These are phyloP conservation scores for Boletales sp. DNA, from an alignment of 768 basidiomycete genomes.

Conservation along the genomic window DNA sequence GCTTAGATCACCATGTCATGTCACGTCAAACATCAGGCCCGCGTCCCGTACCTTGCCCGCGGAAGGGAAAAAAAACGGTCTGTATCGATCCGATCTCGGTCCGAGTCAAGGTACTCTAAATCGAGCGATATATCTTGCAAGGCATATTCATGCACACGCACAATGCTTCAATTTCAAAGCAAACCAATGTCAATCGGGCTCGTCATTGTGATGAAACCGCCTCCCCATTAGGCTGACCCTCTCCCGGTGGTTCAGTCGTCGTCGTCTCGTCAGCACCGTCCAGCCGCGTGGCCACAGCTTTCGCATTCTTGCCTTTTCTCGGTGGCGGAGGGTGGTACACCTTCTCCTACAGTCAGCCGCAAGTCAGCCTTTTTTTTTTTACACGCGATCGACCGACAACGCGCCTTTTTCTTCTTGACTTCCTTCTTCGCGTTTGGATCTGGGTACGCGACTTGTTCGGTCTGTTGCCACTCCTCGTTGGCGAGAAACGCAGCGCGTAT, in stretches of 20 bases:
- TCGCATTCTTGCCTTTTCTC: conserved; percentile 62
- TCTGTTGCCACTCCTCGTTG: conserved; percentile 75
- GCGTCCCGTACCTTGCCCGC: too few species aligned
- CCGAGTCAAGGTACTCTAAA: too few species aligned
- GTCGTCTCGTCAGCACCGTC: conserved; percentile 4
- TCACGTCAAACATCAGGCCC: too few species aligned
- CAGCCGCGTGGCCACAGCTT: conserved; percentile 1
- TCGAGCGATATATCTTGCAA: too few species aligned
- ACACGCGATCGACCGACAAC: background rate
- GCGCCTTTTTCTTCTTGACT: conserved; percentile 60
- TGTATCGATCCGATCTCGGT: too few species aligned
- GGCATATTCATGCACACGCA: too few species aligned
- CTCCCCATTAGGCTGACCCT: conserved; percentile 5
- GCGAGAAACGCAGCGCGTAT: conserved; percentile 74
- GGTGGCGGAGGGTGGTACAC: conserved; percentile 83
- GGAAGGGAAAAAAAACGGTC: too few species aligned
- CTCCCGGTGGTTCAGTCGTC: background rate
- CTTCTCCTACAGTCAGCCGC: conserved; percentile 50
- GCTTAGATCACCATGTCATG: too few species aligned
- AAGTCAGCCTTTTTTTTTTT: background rate
- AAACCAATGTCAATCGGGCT: too few species aligned
- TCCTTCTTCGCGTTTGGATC: conserved; percentile 60
- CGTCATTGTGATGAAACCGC: background rate
- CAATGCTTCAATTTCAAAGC: too few species aligned
- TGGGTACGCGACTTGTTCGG: conserved; percentile 82